phyloP scores from a whole-genome alignment of 2,329 filamentous ascomycete genomes.

The Colletotrichum truncatum region DNA sequence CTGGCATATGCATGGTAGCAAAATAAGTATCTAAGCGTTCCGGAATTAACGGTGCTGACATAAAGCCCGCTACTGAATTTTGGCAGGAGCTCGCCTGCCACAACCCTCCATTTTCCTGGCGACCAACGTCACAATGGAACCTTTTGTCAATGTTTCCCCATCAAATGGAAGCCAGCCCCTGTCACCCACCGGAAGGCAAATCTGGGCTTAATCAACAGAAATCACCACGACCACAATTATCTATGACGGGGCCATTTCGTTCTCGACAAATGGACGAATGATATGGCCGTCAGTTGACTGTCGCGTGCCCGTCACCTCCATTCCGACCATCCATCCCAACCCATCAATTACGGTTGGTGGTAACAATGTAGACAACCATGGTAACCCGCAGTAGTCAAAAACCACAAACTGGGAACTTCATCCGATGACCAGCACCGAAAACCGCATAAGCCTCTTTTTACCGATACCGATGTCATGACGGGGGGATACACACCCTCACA shows the following conservation, averaged over 20 bases:
- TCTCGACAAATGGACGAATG: neutral
- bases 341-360: neutral
- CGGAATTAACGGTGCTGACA: neutral
- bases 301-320: conserved; percentile 12
- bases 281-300: neutral
- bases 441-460: too few species aligned
- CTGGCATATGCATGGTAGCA: neutral
- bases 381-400: too few species aligned
- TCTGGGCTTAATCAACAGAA: neutral
- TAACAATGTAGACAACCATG: too few species aligned
- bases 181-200: neutral
- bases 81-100: conserved; percentile 1
- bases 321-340: neutral
- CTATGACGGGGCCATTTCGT: conserved; percentile 13
- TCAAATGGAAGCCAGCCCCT: neutral
- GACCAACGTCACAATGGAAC: conserved; percentile 5
- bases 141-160: neutral
- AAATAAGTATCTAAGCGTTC: neutral
- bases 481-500: too few species aligned
- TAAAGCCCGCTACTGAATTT: neutral
- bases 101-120: neutral
- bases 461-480: too few species aligned
- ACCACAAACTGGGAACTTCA: too few species aligned
- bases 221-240: neutral
- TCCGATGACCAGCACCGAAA: neutral